Percentiles rank a stretch among this genome's conserved stretches.
Conservation (phyloP, 1,284 basidiomycete genomes). For the Moniliella sp. region DNA sequence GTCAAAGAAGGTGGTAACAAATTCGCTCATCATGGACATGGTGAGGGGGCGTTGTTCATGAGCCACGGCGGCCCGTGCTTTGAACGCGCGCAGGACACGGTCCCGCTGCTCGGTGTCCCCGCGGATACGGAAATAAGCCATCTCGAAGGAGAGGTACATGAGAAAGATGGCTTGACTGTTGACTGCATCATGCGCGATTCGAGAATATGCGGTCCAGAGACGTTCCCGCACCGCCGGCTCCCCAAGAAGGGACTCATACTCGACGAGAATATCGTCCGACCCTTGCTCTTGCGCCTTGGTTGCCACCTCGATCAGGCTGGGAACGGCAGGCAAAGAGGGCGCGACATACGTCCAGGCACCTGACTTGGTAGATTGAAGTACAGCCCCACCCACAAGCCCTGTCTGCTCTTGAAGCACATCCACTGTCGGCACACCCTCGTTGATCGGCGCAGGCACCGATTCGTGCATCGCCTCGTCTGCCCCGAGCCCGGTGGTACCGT, state of each 20-base stretch:
- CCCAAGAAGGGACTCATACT: neutral
- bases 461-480: no score
- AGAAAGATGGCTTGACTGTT: neutral
- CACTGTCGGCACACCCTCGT: no score
- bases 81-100: neutral
- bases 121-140: neutral
- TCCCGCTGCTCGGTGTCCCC: neutral
- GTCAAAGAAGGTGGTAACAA: constrained; percentile 15
- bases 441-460: no score
- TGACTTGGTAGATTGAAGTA: neutral
- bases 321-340: no score
- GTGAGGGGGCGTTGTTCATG: neutral
- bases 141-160: neutral
- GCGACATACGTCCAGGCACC: neutral
- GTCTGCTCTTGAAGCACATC: neutral
- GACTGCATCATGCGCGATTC: neutral
- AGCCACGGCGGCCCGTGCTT: neutral
- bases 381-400: neutral
- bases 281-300: neutral
- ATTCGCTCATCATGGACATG: neutral
- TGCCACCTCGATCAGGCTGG: no score
- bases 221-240: neutral
- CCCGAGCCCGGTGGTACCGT: no score
- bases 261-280: no score
- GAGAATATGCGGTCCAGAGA: neutral